These are phyloP conservation scores for Elaeis guineensis DNA, from an alignment of 176 grass and related monocot species.

Conservation along the genomic window DNA sequence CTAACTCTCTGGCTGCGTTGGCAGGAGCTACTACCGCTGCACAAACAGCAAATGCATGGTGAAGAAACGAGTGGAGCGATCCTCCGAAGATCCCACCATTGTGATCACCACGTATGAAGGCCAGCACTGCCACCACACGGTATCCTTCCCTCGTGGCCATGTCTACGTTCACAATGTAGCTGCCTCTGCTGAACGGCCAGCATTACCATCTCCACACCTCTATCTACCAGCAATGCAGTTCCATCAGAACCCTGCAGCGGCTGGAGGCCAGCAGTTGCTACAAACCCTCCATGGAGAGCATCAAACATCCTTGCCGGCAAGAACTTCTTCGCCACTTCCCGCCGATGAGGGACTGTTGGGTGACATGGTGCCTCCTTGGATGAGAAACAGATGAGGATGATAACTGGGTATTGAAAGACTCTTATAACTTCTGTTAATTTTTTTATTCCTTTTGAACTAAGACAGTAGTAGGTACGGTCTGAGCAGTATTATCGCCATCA, in stretches of 20 bases:
- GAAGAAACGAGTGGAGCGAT: slow-evolving; percentile 92
- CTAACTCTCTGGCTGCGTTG: not conserved
- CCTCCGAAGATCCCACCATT: slow-evolving; percentile 50
- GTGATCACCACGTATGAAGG: slow-evolving; percentile 97
- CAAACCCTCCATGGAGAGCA: slow-evolving; percentile 5
- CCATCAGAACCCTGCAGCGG: slow-evolving; percentile 17
- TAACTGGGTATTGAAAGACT: too few relatives aligned
- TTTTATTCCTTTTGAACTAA: too few relatives aligned
- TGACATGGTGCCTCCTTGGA: slow-evolving; percentile 69
- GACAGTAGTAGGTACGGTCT: too few relatives aligned
- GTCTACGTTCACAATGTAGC: slow-evolving; percentile 26
- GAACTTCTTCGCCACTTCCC: slow-evolving; percentile 1
- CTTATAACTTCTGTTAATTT: too few relatives aligned
- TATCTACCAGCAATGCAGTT: slow-evolving; percentile 6
- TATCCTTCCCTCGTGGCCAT: not conserved
- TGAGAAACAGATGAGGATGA: slow-evolving; percentile 44
- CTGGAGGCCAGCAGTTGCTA: not conserved
- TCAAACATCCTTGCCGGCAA: not conserved
- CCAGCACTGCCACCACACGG: slow-evolving; percentile 66
- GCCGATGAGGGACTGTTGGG: slow-evolving; percentile 55
- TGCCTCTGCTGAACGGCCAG: slow-evolving; percentile 38
- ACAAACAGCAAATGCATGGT: slow-evolving; percentile 80
- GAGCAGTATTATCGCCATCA: too few relatives aligned
- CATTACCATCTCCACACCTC: slow-evolving; percentile 5
- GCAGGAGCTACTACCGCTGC: slow-evolving; percentile 93